Evolutionary conservation across 441 rosid species (phyloP).

Genomic region (Gossypium armourianum): DNA sequence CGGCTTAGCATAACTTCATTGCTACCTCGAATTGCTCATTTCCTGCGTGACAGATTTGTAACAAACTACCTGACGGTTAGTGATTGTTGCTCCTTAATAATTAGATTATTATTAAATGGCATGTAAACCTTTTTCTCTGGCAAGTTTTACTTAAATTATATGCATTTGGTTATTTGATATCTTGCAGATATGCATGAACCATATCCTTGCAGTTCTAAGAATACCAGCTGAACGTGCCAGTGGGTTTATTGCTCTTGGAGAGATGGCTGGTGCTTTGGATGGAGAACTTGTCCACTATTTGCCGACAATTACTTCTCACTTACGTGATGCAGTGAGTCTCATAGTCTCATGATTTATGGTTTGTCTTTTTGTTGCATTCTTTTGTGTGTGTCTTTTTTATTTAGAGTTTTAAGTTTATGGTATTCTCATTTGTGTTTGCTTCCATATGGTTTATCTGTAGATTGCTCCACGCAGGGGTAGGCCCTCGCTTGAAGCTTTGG

Average conservation of each 20-base stretch:
- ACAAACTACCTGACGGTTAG: constrained; percentile 83
- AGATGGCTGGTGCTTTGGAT: constrained; percentile 99
- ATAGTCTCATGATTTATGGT: constrained; percentile 6
- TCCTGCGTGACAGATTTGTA: constrained; percentile 95
- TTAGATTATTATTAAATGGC: constrained; percentile 4
- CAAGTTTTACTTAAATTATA: constrained; percentile 9
- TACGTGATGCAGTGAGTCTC: constrained; percentile 86
- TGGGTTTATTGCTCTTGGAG: constrained; percentile 97
- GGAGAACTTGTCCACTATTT: constrained; percentile 89
- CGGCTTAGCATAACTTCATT: constrained; percentile 97
- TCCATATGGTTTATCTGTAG: constrained; percentile 29
- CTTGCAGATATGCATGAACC: constrained; percentile 92
- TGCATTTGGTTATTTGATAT: constrained; percentile 14
- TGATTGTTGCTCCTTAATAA: constrained; percentile 18
- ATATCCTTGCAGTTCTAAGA: constrained; percentile 79
- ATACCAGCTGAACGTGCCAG: constrained; percentile 93
- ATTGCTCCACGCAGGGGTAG: constrained; percentile 97
- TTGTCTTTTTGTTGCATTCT: constrained; percentile 20
- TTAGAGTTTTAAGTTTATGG: constrained; percentile 10
- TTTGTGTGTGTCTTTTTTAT: neutral
- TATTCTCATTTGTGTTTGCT: constrained; percentile 15
- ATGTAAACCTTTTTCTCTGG: neutral
- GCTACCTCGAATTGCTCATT: constrained; percentile 98
- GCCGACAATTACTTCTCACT: constrained; percentile 90
- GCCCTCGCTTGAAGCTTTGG: constrained; percentile 94